Conservation (phyloP, 257 asterid genomes). For the Solanum dulcamara region DNA sequence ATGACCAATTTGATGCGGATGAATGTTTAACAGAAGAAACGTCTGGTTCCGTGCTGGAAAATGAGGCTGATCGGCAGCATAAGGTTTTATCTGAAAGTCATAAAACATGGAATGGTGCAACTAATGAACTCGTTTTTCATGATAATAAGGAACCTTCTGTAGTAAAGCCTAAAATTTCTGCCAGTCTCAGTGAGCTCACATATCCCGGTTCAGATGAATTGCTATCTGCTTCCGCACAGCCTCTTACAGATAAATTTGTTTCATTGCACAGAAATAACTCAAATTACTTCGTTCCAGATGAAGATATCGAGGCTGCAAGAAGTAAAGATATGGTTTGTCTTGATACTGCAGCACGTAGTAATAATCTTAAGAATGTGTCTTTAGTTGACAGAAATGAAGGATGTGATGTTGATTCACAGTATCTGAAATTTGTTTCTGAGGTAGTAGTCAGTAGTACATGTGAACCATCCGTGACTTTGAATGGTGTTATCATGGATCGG, state of each 20-base stretch:
- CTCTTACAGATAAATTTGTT: slow-evolving; percentile 3
- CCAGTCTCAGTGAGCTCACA: background rate
- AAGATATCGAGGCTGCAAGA: background rate
- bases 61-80: slow-evolving; percentile 11
- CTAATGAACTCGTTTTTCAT: background rate
- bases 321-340: slow-evolving; percentile 1
- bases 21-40: slow-evolving; percentile 30
- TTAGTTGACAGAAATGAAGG: background rate
- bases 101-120: slow-evolving; percentile 5
- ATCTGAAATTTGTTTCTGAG: background rate
- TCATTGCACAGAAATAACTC: slow-evolving; percentile 1
- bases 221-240: background rate
- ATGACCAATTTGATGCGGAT: slow-evolving; percentile 39
- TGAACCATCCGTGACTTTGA: background rate
- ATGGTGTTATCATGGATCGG: background rate
- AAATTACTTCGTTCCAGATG: background rate
- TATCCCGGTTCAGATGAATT: background rate
- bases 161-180: background rate
- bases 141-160: slow-evolving; percentile 18
- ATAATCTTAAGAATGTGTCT: background rate
- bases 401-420: background rate
- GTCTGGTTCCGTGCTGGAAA: slow-evolving; percentile 19
- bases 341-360: background rate
- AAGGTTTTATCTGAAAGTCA: slow-evolving; percentile 1
- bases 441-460: background rate